Percentiles rank a stretch among this genome's conserved stretches.
Evolutionary conservation across 805 yeast species (phyloP).

Genomic region (Cyberlindnera samutprakarnensis): DNA sequence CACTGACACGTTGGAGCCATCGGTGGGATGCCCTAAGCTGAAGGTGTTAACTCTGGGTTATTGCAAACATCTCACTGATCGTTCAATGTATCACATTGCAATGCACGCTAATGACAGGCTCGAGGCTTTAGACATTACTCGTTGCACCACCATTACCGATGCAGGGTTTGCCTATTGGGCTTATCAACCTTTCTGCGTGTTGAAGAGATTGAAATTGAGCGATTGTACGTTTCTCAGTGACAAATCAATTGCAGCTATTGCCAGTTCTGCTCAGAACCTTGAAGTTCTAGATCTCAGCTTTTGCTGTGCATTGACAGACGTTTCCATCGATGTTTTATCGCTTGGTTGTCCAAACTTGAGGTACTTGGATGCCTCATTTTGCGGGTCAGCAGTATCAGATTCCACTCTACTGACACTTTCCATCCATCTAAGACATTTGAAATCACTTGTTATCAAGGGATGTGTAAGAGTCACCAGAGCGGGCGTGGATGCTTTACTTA

Average conservation of each 20-base stretch:
- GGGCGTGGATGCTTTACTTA: conserved; percentile 61
- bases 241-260: conserved; percentile 51
- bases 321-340: conserved; percentile 57
- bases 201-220: conserved; percentile 46
- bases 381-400: conserved; percentile 78
- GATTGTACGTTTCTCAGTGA: conserved; percentile 75
- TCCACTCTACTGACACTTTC: conserved; percentile 56
- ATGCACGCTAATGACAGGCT: conserved; percentile 48
- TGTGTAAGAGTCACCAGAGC: conserved; percentile 73
- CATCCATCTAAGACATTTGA: conserved; percentile 41
- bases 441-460: conserved; percentile 49
- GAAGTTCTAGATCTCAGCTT: conserved; percentile 56
- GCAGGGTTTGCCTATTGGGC: conserved; percentile 65
- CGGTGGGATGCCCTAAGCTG: conserved; percentile 53
- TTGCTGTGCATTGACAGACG: conserved; percentile 69
- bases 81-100: conserved; percentile 56
- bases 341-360: conserved; percentile 54
- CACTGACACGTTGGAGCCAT: conserved; percentile 11
- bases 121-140: conserved; percentile 51
- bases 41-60: conserved; percentile 54
- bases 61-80: conserved; percentile 69
- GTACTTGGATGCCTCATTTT: conserved; percentile 55
- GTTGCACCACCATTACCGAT: conserved; percentile 77
- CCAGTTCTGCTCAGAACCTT: conserved; percentile 52
- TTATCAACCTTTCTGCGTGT: conserved; percentile 42